A percentile compares a stretch with the other conserved stretches of the same genome.
Evolutionary conservation across 768 basidiomycete genomes (phyloP).

Genomic region (Cyclocybe cylindracea): DNA sequence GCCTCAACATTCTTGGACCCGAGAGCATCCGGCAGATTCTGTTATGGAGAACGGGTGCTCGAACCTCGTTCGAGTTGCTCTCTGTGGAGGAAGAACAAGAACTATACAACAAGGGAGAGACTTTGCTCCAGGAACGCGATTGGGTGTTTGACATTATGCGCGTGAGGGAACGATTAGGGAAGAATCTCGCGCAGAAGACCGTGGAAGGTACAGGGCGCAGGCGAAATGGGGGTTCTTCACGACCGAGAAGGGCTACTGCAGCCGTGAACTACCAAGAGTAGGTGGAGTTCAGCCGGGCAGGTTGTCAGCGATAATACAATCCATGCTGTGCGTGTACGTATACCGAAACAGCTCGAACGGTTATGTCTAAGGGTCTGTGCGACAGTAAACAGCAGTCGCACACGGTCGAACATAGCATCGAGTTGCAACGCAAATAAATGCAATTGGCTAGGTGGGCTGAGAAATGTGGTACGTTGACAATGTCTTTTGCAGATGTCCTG

Average conservation of each 20-base stretch:
- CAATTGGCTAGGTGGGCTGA: no score
- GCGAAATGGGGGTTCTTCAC: conserved; percentile 14
- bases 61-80: conserved; percentile 50
- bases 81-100: conserved; percentile 53
- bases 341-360: no score
- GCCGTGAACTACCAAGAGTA: conserved; percentile 28
- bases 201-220: conserved; percentile 14
- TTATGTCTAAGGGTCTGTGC: no score
- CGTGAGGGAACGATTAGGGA: conserved; percentile 35
- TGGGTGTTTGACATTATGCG: conserved; percentile 70
- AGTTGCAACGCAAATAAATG: no score
- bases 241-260: conserved; percentile 25
- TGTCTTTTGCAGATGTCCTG: not conserved
- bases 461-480: not conserved
- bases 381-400: no score
- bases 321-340: no score
- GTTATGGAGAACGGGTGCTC: conserved; percentile 68
- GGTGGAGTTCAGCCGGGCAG: no score
- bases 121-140: conserved; percentile 53
- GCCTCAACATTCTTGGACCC: conserved; percentile 68
- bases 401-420: no score
- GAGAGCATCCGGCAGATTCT: conserved; percentile 73
- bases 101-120: conserved; percentile 50
- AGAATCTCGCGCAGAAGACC: conserved; percentile 19
- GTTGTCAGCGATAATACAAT: no score